Evolutionary conservation across 2,329 filamentous ascomycete genomes (phyloP).

Genomic region (Ceratocystis ficicola): DNA sequence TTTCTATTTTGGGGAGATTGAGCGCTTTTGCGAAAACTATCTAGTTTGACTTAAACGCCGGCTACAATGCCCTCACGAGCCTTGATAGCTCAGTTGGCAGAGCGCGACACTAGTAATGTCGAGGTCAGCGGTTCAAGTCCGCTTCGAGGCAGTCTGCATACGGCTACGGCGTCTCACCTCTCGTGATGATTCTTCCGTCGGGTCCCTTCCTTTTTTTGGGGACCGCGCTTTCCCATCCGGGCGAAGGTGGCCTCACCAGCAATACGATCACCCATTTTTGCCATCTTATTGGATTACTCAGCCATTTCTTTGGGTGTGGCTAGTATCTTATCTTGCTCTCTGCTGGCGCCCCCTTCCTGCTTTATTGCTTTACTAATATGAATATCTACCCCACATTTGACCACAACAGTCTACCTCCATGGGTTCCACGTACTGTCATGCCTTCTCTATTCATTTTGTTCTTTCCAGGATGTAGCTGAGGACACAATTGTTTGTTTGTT

Average conservation of each 20-base stretch:
- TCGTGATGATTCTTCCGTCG: not conserved
- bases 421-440: not conserved
- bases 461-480: not conserved
- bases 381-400: not conserved
- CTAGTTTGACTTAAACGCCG: not conserved
- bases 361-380: too few species aligned
- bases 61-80: not conserved
- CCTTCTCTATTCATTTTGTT: not conserved
- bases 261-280: not conserved
- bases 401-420: not conserved
- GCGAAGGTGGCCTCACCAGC: not conserved
- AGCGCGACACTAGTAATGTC: constrained; percentile 21
- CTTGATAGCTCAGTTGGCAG: constrained; percentile 16
- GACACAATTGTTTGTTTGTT: not conserved
- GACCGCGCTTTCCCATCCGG: not conserved
- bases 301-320: not conserved
- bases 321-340: not conserved
- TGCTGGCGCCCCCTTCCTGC: not conserved
- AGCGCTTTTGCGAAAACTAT: not conserved
- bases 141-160: constrained; percentile 10
- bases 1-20: too few species aligned
- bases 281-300: not conserved
- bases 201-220: not conserved
- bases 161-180: not conserved
- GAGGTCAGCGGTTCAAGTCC: constrained; percentile 21